phyloP scores from a whole-genome alignment of 495 filamentous ascomycete genomes.

The Aspergillus baeticus region DNA sequence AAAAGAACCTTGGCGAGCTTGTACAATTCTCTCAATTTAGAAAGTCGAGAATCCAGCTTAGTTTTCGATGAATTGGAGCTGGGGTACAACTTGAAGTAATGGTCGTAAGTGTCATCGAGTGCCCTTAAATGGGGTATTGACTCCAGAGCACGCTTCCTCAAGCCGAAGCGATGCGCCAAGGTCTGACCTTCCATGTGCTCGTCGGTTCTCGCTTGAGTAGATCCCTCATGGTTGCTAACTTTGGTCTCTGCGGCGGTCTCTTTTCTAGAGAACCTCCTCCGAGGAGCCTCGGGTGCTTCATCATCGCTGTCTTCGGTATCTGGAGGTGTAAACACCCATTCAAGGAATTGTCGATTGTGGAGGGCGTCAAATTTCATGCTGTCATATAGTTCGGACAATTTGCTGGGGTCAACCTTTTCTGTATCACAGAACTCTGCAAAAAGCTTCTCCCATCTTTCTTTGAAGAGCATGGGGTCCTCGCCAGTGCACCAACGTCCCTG shows the following conservation, averaged over 20 bases:
- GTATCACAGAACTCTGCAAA: conserved; percentile 95
- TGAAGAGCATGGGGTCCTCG: conserved; percentile 92
- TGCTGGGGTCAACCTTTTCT: conserved; percentile 97
- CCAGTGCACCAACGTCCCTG: conserved; percentile 95
- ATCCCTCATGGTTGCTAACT: conserved; percentile 17
- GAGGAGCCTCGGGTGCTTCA: conserved; percentile 47
- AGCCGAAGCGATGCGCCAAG: conserved; percentile 49
- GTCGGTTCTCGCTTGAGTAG: conserved; percentile 28
- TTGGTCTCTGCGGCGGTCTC: conserved; percentile 32
- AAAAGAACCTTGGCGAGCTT: conserved; percentile 91
- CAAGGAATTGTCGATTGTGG: conserved; percentile 94
- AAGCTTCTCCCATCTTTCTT: conserved; percentile 97
- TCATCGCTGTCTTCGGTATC: conserved; percentile 62
- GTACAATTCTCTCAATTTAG: conserved; percentile 88
- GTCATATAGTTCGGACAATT: conserved; percentile 96
- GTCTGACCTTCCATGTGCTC: conserved; percentile 36
- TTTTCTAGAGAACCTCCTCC: conserved; percentile 26
- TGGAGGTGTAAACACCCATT: conserved; percentile 92
- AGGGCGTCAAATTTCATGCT: conserved; percentile 99
- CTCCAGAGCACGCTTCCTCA: conserved; percentile 44
- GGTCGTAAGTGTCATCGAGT: conserved; percentile 51
- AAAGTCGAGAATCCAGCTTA: conserved; percentile 80
- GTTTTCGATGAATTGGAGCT: conserved; percentile 75
- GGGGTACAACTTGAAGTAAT: conserved; percentile 85
- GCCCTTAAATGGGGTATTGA: conserved; percentile 44